Evolutionary conservation across 345 rosid species (phyloP).

Genomic region (Chamaenerion angustifolium): DNA sequence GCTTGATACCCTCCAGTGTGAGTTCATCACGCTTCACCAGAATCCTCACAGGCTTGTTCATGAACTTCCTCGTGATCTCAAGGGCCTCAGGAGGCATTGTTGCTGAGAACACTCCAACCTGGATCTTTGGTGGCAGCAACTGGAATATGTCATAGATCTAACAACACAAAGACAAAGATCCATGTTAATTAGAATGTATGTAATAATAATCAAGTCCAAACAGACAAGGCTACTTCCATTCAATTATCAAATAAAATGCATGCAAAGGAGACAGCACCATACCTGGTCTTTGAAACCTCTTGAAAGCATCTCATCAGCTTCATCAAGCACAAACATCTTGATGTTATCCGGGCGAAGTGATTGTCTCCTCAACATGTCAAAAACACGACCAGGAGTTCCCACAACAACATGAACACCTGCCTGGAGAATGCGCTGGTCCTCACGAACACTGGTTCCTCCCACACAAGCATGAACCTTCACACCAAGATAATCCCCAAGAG

Average conservation of each 20-base stretch:
- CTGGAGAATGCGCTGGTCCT: constrained; percentile 86
- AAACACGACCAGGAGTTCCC: constrained; percentile 95
- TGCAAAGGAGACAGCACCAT: constrained; percentile 1
- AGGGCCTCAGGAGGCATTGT: constrained; percentile 97
- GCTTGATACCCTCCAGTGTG: constrained; percentile 89
- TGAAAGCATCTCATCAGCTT: constrained; percentile 98
- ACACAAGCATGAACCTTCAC: constrained; percentile 97
- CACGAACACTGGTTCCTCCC: constrained; percentile 97
- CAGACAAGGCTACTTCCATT: no score
- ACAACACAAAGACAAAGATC: constrained; percentile 1
- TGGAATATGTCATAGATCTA: constrained; percentile 90
- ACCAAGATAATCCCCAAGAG: constrained; percentile 86
- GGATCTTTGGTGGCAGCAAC: constrained; percentile 66
- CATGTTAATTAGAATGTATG: no score
- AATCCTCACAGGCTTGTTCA: constrained; percentile 85
- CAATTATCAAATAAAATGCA: neutral
- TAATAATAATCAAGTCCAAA: no score
- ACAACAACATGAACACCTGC: constrained; percentile 93
- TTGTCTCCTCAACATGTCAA: constrained; percentile 87
- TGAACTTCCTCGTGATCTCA: constrained; percentile 84
- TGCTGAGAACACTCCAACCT: constrained; percentile 86
- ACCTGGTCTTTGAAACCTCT: constrained; percentile 98
- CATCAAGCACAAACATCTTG: constrained; percentile 87
- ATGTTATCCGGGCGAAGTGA: constrained; percentile 73
- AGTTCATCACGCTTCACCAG: constrained; percentile 86